These are phyloP conservation scores for Vitis vinifera DNA, from an alignment of 164 flowering plant species.

Conservation along the genomic window ASM3070453v1 NC_081816.1:23208001-23208500, in stretches of 20 bases:
- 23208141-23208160: background rate
- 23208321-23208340: background rate
- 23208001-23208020: conserved; percentile 26
- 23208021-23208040: conserved; percentile 39
- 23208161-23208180: background rate
- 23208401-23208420: background rate
- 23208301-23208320: background rate
- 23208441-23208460: too few relatives aligned
- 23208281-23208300: background rate
- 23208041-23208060: conserved; percentile 78
- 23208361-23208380: background rate
- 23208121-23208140: background rate
- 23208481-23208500: too few relatives aligned
- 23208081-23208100: conserved; percentile 80
- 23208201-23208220: conserved; percentile 89
- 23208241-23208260: conserved; percentile 21
- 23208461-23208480: too few relatives aligned
- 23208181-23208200: conserved; percentile 92
- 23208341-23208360: background rate
- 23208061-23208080: conserved; percentile 83
- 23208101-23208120: conserved; percentile 69
- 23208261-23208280: background rate
- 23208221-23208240: conserved; percentile 96
- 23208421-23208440: too few relatives aligned
- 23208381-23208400: background rate